A percentile compares a stretch with the other conserved stretches of the same genome.
phyloP scores from a whole-genome alignment of 2,329 filamentous ascomycete species.

The Cladosporium sp. region DNA sequence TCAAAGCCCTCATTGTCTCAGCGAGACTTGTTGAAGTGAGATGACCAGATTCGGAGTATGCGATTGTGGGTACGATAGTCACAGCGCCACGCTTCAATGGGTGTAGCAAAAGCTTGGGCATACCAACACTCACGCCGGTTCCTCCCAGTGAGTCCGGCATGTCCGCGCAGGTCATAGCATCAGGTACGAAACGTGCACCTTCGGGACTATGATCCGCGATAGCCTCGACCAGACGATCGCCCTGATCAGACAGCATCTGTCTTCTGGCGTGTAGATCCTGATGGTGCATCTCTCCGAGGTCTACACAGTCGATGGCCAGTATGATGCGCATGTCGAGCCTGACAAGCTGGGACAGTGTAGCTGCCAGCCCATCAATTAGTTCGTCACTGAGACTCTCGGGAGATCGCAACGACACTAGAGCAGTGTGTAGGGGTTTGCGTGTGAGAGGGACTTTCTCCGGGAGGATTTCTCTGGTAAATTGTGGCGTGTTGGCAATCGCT shows the following conservation, averaged over 20 bases:
- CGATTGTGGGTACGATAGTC: conserved; percentile 64
- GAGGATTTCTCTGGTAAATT: conserved; percentile 51
- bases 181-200: conserved; percentile 65
- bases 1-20: conserved; percentile 71
- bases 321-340: conserved; percentile 77
- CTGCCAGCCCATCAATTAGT: conserved; percentile 69
- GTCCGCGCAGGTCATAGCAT: conserved; percentile 40
- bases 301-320: conserved; percentile 72
- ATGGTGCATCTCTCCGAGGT: conserved; percentile 17
- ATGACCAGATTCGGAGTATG: conserved; percentile 49
- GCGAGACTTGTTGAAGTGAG: conserved; percentile 50
- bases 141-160: conserved; percentile 15
- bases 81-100: conserved; percentile 66
- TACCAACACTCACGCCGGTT: conserved; percentile 37
- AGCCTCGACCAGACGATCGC: conserved; percentile 67
- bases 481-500: conserved; percentile 56
- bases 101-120: conserved; percentile 54
- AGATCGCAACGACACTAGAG: conserved; percentile 76
- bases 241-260: conserved; percentile 51
- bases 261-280: conserved; percentile 13
- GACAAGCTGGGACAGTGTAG: conserved; percentile 78
- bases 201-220: conserved; percentile 66
- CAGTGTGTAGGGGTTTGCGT: conserved; percentile 62
- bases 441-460: conserved; percentile 33
- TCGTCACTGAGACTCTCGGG: conserved; percentile 67